These are phyloP conservation scores for Mrakia blollopis DNA, from an alignment of 768 basidiomycete species.

Conservation along the genomic window DNA sequence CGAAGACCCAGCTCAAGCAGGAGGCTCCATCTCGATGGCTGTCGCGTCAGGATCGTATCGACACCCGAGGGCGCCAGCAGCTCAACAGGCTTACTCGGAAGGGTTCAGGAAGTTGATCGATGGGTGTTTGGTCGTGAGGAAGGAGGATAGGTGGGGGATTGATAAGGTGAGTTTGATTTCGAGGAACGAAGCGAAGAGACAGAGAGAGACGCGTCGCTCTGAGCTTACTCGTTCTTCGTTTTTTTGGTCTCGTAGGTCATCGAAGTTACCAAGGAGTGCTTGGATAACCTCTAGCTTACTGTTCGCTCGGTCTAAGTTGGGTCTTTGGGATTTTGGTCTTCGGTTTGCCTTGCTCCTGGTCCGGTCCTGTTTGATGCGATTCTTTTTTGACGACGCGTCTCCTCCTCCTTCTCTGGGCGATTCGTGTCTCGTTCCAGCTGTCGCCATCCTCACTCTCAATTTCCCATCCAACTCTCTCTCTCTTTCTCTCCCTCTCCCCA, in stretches of 20 bases:
- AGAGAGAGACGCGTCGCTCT: background rate
- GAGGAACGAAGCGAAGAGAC: background rate
- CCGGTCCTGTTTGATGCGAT: too few species aligned
- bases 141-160: constrained; percentile 76
- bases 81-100: constrained; percentile 62
- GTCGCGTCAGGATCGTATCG: constrained; percentile 48
- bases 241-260: constrained; percentile 51
- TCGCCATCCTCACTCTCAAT: too few species aligned
- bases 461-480: too few species aligned
- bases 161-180: constrained; percentile 45
- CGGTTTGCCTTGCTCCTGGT: too few species aligned
- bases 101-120: constrained; percentile 78
- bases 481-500: background rate
- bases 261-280: constrained; percentile 33
- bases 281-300: background rate
- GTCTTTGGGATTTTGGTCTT: too few species aligned
- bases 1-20: constrained; percentile 27
- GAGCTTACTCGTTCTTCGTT: background rate
- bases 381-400: too few species aligned
- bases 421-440: too few species aligned
- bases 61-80: constrained; percentile 30
- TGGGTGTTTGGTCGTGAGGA: constrained; percentile 74
- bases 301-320: too few species aligned
- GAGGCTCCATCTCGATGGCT: constrained; percentile 30
- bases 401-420: too few species aligned